Conservation (phyloP, 208 protist genomes). For the Leishmania mexicana region DNA sequence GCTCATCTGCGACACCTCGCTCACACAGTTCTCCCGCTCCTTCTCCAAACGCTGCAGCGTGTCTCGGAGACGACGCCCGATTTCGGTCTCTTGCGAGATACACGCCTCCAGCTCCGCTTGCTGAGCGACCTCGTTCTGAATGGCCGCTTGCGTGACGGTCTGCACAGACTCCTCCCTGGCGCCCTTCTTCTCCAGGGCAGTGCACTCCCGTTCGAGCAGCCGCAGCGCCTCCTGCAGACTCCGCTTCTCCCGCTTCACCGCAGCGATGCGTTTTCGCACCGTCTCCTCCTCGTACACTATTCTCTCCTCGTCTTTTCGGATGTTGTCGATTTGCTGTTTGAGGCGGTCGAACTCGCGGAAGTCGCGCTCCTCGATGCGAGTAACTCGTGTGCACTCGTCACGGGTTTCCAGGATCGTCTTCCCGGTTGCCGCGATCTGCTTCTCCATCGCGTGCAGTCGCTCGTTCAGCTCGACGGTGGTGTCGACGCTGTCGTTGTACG, state of each 20-base stretch:
- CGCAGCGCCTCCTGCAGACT: slow-evolving; percentile 69
- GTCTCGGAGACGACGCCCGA: slow-evolving; percentile 45
- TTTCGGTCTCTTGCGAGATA: slow-evolving; percentile 60
- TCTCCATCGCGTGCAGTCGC: slow-evolving; percentile 71
- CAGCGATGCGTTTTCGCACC: slow-evolving; percentile 70
- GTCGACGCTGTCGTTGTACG: slow-evolving; percentile 91
- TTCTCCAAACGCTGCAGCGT: slow-evolving; percentile 89
- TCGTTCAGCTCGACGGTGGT: slow-evolving; percentile 89
- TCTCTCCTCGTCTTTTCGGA: slow-evolving; percentile 73
- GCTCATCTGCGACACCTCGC: slow-evolving; percentile 86
- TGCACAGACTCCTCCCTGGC: slow-evolving; percentile 68
- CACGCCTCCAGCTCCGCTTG: slow-evolving; percentile 63
- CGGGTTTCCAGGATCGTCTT: slow-evolving; percentile 67
- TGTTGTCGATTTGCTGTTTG: slow-evolving; percentile 86
- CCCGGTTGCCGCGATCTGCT: slow-evolving; percentile 76
- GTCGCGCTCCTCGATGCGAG: slow-evolving; percentile 75
- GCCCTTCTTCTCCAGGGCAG: slow-evolving; percentile 62
- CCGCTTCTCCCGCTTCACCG: slow-evolving; percentile 55
- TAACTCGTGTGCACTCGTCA: slow-evolving; percentile 57
- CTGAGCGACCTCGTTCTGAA: slow-evolving; percentile 85
- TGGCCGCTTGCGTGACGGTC: slow-evolving; percentile 74
- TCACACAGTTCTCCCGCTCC: slow-evolving; percentile 89
- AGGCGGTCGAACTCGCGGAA: slow-evolving; percentile 78
- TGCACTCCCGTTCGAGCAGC: slow-evolving; percentile 68
- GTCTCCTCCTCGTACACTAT: slow-evolving; percentile 77